Evolutionary conservation across 495 filamentous ascomycete genomes (phyloP), one percentile per base, ranked within the genome.

Genomic region (Lophium mytilinum): DNA sequence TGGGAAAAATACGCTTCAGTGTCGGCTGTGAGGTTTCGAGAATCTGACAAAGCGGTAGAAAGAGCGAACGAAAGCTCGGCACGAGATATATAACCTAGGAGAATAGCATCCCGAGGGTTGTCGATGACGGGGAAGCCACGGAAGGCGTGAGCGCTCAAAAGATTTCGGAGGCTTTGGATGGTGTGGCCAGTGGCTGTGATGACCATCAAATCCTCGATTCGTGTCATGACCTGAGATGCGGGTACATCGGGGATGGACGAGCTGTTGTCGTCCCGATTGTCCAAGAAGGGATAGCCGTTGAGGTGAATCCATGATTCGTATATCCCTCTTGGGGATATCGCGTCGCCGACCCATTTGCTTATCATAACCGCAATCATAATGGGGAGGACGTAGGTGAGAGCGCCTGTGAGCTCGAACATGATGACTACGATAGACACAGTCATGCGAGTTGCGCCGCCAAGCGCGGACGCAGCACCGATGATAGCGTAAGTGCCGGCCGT

Each of bases 341-440:
- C 93, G 70, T 98, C 93, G 65, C 93, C 93, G 18, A 95, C 90
- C 93, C 93, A 98, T 72, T 98, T 98, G 57, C 86, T 88, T 19
- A 97, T 73, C 92, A 98, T 95, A 57, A 98, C 93, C n/a, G 94
- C 90, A 57, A 98, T 87, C 93, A 98, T 98, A 68, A 98, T 97
- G 17, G 93, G 93, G 10, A 98, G 83, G 35, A 98, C 93, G 68
- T 98, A 97, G 0, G 91, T 95, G 12, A 98, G 75, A 0, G 93
- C 94, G 24, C 93, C 93, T 0, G 93, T 98, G 30, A 98, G 83
- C 72, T 98, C 93, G 62, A 97, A 98, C 89, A 95, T 97, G 72
- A 98, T 97, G 60, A 97, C 93, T 3, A 97, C 93, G 64, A 98
- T 96, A 10, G 92, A 96, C 12, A 86, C 77, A 10, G 93, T 98